phyloP scores from a whole-genome alignment of 805 yeast species.

The Teunomyces lycoperdinae region DNA sequence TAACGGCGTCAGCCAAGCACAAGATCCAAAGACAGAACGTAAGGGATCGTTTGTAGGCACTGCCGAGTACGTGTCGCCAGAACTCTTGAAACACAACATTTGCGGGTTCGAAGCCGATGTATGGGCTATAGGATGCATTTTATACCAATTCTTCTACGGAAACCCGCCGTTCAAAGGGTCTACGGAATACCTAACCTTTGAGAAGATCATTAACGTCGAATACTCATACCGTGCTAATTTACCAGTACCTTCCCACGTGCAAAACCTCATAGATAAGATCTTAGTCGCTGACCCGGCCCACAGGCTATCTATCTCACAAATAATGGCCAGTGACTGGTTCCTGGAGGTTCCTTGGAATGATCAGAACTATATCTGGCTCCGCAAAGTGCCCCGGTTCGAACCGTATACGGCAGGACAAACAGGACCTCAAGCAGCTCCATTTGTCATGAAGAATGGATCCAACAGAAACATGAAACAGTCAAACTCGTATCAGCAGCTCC shows the following conservation, averaged over 20 bases:
- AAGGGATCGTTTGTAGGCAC: slow-evolving; percentile 89
- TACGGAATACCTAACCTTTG: slow-evolving; percentile 84
- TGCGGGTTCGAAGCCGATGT: slow-evolving; percentile 83
- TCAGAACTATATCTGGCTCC: slow-evolving; percentile 35
- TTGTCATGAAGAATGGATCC: slow-evolving; percentile 31
- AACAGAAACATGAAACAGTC: slow-evolving; percentile 37
- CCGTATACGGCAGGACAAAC: slow-evolving; percentile 13
- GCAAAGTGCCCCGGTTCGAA: slow-evolving; percentile 27
- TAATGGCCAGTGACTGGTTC: slow-evolving; percentile 37
- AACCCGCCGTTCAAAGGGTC: slow-evolving; percentile 86
- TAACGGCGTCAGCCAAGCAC: slow-evolving; percentile 18
- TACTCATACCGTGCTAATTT: slow-evolving; percentile 45
- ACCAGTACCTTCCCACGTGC: slow-evolving; percentile 30
- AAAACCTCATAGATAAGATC: slow-evolving; percentile 28
- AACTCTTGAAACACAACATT: slow-evolving; percentile 68
- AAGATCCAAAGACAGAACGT: slow-evolving; percentile 29
- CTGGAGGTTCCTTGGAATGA: slow-evolving; percentile 40
- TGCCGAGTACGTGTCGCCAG: slow-evolving; percentile 96
- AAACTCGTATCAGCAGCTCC: slow-evolving; percentile 36
- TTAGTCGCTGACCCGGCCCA: slow-evolving; percentile 31
- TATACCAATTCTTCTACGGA: slow-evolving; percentile 81
- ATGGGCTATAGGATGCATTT: slow-evolving; percentile 94
- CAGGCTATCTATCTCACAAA: slow-evolving; percentile 32
- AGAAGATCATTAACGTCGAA: slow-evolving; percentile 75
- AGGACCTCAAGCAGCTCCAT: neutral